Percentiles rank a stretch among this genome's conserved stretches.
Evolutionary conservation across 805 yeast species (phyloP).

Genomic region (Zygosaccharomyces bailii): DNA sequence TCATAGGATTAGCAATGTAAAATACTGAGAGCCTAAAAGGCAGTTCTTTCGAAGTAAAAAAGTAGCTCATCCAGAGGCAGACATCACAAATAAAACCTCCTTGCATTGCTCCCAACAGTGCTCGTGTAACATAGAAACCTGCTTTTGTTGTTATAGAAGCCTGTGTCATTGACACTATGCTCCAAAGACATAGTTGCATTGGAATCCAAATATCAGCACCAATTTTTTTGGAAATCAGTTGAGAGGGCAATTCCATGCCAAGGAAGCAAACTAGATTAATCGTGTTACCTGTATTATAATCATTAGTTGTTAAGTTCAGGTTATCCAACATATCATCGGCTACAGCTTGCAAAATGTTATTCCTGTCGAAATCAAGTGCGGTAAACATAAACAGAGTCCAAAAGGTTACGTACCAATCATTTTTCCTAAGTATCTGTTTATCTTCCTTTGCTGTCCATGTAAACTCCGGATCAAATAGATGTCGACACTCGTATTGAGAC

Average conservation of each 20-base stretch:
- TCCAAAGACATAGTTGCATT: slow-evolving; percentile 54
- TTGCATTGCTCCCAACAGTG: slow-evolving; percentile 53
- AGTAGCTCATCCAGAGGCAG: slow-evolving; percentile 63
- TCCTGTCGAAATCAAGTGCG: slow-evolving; percentile 57
- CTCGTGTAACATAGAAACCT: slow-evolving; percentile 48
- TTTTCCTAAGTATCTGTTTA: slow-evolving; percentile 44
- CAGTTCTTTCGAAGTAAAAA: slow-evolving; percentile 58
- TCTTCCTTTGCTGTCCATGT: slow-evolving; percentile 56
- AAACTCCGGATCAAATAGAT: slow-evolving; percentile 54
- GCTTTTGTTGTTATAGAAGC: slow-evolving; percentile 41
- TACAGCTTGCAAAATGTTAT: slow-evolving; percentile 54
- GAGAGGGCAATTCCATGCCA: slow-evolving; percentile 61
- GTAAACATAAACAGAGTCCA: slow-evolving; percentile 60
- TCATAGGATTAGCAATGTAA: slow-evolving; percentile 52
- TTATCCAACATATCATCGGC: slow-evolving; percentile 54
- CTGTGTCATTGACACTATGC: slow-evolving; percentile 52
- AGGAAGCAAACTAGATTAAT: slow-evolving; percentile 52
- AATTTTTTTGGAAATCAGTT: slow-evolving; percentile 56
- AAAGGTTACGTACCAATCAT: slow-evolving; percentile 53
- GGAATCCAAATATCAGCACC: slow-evolving; percentile 67
- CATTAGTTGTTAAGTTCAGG: slow-evolving; percentile 49
- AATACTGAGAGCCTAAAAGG: slow-evolving; percentile 58
- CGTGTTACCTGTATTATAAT: slow-evolving; percentile 58
- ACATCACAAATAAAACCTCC: slow-evolving; percentile 69
- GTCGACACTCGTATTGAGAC: slow-evolving; percentile 52